phyloP scores from a whole-genome alignment of 2,329 filamentous ascomycete genomes.

The Cladobotryum mycophilum region DNA sequence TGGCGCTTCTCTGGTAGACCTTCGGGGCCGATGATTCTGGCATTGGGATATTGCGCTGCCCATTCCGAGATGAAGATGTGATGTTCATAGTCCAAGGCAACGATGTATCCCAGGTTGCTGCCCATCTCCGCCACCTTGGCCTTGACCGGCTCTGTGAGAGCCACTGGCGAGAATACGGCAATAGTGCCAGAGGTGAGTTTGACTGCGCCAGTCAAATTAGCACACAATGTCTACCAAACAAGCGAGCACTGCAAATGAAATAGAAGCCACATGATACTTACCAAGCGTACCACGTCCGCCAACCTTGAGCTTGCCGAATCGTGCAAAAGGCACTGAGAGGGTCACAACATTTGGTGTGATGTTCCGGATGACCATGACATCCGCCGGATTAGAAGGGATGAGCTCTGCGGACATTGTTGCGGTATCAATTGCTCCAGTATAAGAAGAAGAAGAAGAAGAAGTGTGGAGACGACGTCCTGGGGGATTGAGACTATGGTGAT shows the following conservation, averaged over 20 bases:
- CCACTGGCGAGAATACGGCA: constrained; percentile 87
- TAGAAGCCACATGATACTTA: constrained; percentile 34
- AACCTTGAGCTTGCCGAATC: constrained; percentile 72
- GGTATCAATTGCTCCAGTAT: neutral
- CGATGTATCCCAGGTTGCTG: constrained; percentile 72
- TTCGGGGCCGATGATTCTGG: constrained; percentile 75
- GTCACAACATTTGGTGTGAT: constrained; percentile 74
- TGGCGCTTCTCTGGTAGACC: constrained; percentile 78
- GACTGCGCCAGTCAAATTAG: constrained; percentile 43
- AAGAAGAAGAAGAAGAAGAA: too few species aligned
- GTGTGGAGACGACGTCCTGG: too few species aligned
- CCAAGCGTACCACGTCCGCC: constrained; percentile 83
- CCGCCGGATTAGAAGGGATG: constrained; percentile 63
- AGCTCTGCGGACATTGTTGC: constrained; percentile 54
- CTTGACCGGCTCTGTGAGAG: constrained; percentile 68
- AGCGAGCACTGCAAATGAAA: neutral
- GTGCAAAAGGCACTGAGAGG: constrained; percentile 75
- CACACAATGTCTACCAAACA: neutral
- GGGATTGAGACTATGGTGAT: too few species aligned
- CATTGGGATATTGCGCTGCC: constrained; percentile 70
- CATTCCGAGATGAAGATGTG: constrained; percentile 89
- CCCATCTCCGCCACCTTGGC: constrained; percentile 58
- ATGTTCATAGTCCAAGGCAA: constrained; percentile 86
- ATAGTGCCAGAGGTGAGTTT: constrained; percentile 71
- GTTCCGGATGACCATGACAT: constrained; percentile 86